Conservation (phyloP, 495 filamentous ascomycete genomes). For the Talaromyces nanjingensis region DNA sequence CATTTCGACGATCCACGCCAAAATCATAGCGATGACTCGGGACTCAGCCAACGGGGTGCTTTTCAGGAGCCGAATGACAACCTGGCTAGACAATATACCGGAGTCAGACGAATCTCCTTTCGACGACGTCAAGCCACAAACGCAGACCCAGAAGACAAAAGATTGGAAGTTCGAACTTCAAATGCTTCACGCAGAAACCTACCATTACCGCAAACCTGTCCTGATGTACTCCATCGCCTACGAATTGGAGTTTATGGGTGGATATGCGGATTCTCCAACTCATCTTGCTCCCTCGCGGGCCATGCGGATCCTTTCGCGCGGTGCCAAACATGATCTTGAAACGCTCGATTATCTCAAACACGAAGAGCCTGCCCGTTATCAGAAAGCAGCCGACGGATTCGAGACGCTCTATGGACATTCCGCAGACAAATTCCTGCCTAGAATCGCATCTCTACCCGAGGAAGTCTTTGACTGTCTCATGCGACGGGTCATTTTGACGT, state of each 20-base stretch:
- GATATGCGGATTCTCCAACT: not conserved
- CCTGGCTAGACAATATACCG: not conserved
- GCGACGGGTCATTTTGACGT: not conserved
- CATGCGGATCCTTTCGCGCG: not conserved
- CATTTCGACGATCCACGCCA: not conserved
- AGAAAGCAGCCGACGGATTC: not conserved
- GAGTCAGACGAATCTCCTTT: not conserved
- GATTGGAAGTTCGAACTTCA: not conserved
- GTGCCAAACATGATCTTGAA: not conserved
- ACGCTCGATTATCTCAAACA: not conserved
- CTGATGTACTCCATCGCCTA: not conserved
- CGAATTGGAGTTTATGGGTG: not conserved
- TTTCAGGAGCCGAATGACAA: not conserved
- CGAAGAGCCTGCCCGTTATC: not conserved
- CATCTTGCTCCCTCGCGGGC: not conserved
- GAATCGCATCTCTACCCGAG: not conserved
- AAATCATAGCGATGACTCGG: not conserved
- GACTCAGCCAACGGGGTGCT: not conserved
- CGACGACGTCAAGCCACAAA: not conserved
- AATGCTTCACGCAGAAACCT: not conserved
- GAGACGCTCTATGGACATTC: not conserved
- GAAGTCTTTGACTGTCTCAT: not conserved
- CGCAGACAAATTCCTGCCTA: not conserved
- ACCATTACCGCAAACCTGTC: not conserved
- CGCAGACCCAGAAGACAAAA: not conserved